Conservation (phyloP, 148 eudicot species). For the Rhododendron griersonianum region DNA sequence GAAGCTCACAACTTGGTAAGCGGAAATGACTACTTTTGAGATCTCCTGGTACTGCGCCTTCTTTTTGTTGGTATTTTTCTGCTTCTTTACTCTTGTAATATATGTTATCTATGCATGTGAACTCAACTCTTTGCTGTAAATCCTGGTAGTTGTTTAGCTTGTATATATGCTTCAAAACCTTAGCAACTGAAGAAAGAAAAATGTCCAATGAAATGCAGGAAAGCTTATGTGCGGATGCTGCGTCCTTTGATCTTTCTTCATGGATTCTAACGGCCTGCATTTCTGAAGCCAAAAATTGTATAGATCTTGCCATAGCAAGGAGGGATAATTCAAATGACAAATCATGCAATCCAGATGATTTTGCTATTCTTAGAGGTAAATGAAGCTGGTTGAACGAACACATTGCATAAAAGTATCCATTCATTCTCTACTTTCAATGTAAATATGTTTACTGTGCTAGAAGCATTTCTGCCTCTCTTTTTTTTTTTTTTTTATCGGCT, state of each 20-base stretch:
- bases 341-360: constrained; percentile 74
- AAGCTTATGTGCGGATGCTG: constrained; percentile 92
- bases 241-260: constrained; percentile 89
- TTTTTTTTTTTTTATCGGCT: no score
- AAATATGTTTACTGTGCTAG: background rate
- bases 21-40: constrained; percentile 8
- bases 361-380: constrained; percentile 97
- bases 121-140: background rate
- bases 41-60: background rate
- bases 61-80: background rate
- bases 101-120: background rate
- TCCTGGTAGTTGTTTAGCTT: background rate
- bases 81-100: background rate
- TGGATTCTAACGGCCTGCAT: constrained; percentile 76
- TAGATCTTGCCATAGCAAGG: constrained; percentile 70
- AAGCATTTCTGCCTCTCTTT: background rate
- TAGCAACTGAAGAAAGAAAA: background rate
- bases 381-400: background rate
- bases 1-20: constrained; percentile 99
- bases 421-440: background rate
- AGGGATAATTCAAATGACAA: constrained; percentile 74
- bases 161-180: background rate
- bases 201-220: constrained; percentile 47
- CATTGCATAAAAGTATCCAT: background rate
- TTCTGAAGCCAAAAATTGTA: constrained; percentile 81